Evolutionary conservation across 2,329 filamentous ascomycete species (phyloP), one percentile per base, ranked within the genome.

Genomic region (Aurifilum marmelostoma): DNA sequence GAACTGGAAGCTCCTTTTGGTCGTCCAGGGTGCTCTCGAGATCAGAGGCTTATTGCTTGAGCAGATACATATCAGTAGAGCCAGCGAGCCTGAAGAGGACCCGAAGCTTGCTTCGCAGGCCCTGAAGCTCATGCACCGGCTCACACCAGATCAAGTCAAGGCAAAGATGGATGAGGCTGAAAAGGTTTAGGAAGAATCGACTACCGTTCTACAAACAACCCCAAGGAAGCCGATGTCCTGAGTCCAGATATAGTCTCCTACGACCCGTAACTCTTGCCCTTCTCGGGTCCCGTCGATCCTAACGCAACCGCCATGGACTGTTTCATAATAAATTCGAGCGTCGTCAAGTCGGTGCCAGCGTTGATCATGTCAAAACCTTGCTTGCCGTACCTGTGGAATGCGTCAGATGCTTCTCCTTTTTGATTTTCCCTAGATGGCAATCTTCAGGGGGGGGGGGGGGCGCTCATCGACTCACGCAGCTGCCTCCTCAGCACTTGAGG

Each of bases 121-220:
- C 1, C 79, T 86, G 67, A 94, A 93, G 77, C 81, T 94, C 62
- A 94, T 94, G 91, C 92, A 94, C 77, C 85, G 90, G 24, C 92
- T 94, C 78, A 90, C 87, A 0, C 80, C 85, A 34, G 86, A 88
- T 5, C 86, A 94, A 69, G 87, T 95, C 2, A 82, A 87, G 71
- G 83, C 82, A 24, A 87, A 89, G 76, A 93, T 94, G 90, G 87
- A 93, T 74, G 79, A 84, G 50, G 85, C 84, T 16, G 84, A 86
- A 72, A 73, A 75, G 63, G 66, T 34, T 29, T 73, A 65, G 71
- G 73, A 67, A 16, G n/a, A 16, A 63, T 52, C 18, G 7, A 24
- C 16, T 5, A 47, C 11, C 24, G 24, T 3, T 63, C 41, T 27
- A 56, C 34, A 6, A 9, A 43, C n/a, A 43, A 62, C 29, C 5